phyloP scores from a whole-genome alignment of 164 flowering plant genomes.

The Saururus chinensis region DNA sequence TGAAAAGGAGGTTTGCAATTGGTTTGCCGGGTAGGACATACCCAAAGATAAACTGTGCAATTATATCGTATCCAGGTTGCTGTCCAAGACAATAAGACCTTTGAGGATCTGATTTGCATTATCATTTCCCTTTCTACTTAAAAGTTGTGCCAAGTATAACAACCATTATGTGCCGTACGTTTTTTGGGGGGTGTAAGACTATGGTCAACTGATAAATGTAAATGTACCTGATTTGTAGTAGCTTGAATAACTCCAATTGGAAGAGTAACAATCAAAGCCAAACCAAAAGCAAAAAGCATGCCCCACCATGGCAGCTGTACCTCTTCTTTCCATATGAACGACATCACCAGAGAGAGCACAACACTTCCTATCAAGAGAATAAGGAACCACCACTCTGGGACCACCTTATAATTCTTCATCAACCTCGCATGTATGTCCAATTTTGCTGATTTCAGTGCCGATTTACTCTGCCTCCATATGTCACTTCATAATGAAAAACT shows the following conservation, averaged over 20 bases:
- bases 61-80: slow-evolving; percentile 99
- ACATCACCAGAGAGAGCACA: slow-evolving; percentile 51
- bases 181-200: too few relatives aligned
- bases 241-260: slow-evolving; percentile 98
- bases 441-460: slow-evolving; percentile 54
- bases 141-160: not conserved
- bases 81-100: slow-evolving; percentile 18
- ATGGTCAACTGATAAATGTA: too few relatives aligned
- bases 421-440: slow-evolving; percentile 62
- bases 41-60: slow-evolving; percentile 87
- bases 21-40: slow-evolving; percentile 82
- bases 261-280: slow-evolving; percentile 77
- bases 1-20: slow-evolving; percentile 85
- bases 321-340: slow-evolving; percentile 58
- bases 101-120: not conserved
- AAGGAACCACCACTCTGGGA: slow-evolving; percentile 82
- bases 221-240: slow-evolving; percentile 84
- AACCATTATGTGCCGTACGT: too few relatives aligned
- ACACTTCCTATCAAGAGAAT: slow-evolving; percentile 45
- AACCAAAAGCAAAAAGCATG: slow-evolving; percentile 66
- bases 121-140: not conserved
- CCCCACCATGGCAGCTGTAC: slow-evolving; percentile 96
- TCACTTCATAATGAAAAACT: slow-evolving; percentile 28
- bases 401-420: slow-evolving; percentile 34
- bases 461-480: slow-evolving; percentile 62